These are phyloP conservation scores for Fistulifera pelliculosa DNA, from an alignment of 108 stramenopile genomes.

Conservation along the genomic window DNA sequence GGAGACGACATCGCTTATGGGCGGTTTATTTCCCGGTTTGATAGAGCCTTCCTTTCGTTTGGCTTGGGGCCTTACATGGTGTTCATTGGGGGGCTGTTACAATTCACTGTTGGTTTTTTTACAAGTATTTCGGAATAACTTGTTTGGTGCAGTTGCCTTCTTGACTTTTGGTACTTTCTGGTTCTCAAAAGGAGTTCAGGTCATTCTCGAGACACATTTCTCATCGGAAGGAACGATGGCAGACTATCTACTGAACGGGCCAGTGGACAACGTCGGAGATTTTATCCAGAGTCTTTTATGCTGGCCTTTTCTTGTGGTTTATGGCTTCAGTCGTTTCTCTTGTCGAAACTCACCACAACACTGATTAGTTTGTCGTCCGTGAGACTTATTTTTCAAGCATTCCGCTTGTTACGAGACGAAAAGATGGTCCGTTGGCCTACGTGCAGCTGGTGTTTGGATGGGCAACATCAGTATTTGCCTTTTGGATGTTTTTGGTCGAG, in stretches of 20 bases:
- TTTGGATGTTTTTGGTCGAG: slow-evolving; percentile 28
- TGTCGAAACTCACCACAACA: slow-evolving; percentile 19
- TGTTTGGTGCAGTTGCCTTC: slow-evolving; percentile 33
- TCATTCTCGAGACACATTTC: slow-evolving; percentile 19
- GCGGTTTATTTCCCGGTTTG: slow-evolving; percentile 4
- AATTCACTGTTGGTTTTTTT: slow-evolving; percentile 21
- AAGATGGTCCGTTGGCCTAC: slow-evolving; percentile 6
- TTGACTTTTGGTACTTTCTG: slow-evolving; percentile 25
- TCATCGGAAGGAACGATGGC: slow-evolving; percentile 6
- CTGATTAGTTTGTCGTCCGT: slow-evolving; percentile 16
- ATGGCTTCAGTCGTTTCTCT: slow-evolving; percentile 15
- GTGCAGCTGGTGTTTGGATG: slow-evolving; percentile 15
- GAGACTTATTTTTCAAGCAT: slow-evolving; percentile 3
- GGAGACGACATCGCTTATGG: slow-evolving; percentile 11
- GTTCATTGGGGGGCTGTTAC: slow-evolving; percentile 24
- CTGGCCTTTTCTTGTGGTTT: slow-evolving; percentile 21
- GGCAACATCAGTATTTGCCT: slow-evolving; percentile 17
- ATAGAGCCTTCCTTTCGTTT: slow-evolving; percentile 6
- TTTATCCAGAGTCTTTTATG: slow-evolving; percentile 21
- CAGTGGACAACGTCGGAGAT: slow-evolving; percentile 9
- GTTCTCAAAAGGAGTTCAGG: slow-evolving; percentile 17
- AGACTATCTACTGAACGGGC: slow-evolving; percentile 3
- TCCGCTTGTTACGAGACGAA: slow-evolving; percentile 11
- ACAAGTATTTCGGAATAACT: slow-evolving; percentile 29
- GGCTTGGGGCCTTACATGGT: slow-evolving; percentile 24